phyloP scores from a whole-genome alignment of 345 rosid genomes.

The Arabis hirsuta region DNA sequence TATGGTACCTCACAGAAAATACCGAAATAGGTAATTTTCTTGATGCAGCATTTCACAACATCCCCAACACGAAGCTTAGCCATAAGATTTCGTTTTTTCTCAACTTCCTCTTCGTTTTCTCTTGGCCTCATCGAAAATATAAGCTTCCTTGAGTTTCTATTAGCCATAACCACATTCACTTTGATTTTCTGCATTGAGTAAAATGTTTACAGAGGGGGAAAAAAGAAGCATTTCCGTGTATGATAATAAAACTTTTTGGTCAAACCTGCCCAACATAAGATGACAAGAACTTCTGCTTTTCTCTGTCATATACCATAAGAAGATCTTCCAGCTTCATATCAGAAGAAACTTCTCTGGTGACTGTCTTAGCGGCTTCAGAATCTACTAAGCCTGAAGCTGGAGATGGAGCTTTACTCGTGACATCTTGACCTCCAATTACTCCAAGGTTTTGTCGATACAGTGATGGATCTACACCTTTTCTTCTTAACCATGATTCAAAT shows the following conservation, averaged over 20 bases:
- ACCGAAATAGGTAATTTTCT: conserved; percentile 88
- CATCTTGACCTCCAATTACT: conserved; percentile 67
- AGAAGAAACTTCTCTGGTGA: conserved; percentile 53
- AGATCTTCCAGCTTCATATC: conserved; percentile 90
- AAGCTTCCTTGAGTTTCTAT: conserved; percentile 69
- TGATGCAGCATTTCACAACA: conserved; percentile 84
- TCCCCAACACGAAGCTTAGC: conserved; percentile 90
- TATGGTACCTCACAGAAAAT: conserved; percentile 84
- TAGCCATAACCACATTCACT: conserved; percentile 63
- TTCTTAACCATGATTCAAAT: conserved; percentile 91
- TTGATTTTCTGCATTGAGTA: conserved; percentile 65
- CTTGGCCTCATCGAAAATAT: conserved; percentile 78
- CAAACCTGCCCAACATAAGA: conserved; percentile 92
- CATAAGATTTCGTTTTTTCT: conserved; percentile 85
- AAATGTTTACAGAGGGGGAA: background rate
- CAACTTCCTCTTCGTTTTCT: conserved; percentile 72
- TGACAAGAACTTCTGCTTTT: conserved; percentile 80
- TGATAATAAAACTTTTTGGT: background rate
- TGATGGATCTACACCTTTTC: conserved; percentile 87
- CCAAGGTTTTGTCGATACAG: conserved; percentile 68
- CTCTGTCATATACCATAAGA: conserved; percentile 75
- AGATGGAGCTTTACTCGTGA: conserved; percentile 42
- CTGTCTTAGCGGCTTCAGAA: conserved; percentile 43
- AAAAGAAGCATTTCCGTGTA: background rate
- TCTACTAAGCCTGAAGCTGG: conserved; percentile 42